phyloP scores from a whole-genome alignment of 2,329 filamentous ascomycete genomes.

The Pseudogymnoascus sp. region DNA sequence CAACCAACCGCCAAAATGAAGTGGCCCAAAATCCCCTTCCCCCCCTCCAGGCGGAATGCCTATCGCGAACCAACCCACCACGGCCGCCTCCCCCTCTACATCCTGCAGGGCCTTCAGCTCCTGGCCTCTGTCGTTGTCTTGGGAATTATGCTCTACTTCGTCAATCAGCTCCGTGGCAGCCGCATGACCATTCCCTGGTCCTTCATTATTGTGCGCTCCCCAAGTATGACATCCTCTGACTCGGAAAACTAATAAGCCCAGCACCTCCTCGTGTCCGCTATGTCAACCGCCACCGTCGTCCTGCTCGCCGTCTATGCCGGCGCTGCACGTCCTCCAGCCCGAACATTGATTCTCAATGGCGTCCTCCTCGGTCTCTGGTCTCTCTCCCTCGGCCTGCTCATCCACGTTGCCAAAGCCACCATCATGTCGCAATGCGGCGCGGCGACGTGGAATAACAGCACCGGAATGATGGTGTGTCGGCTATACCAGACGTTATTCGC shows the following conservation, averaged over 20 bases:
- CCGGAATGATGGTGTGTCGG: neutral
- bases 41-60: neutral
- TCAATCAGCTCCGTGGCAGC: neutral
- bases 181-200: neutral
- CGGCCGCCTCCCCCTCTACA: neutral
- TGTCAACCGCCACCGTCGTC: neutral
- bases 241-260: neutral
- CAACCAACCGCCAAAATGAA: neutral
- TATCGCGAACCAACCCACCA: neutral
- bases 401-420: neutral
- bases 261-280: neutral
- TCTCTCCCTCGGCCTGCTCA: neutral
- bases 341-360: neutral
- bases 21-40: neutral
- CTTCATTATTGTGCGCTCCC: neutral
- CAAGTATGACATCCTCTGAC: neutral
- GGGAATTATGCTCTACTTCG: neutral
- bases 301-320: neutral
- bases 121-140: neutral
- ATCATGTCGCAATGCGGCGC: neutral
- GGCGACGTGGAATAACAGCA: constrained; percentile 1
- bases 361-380: neutral
- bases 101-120: neutral
- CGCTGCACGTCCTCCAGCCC: neutral
- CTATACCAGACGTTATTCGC: neutral